Evolutionary conservation across 371 early-diverging fungal species (phyloP), one percentile per base, ranked within the genome.

Genomic region (Syncephalastrum contaminatum): DNA sequence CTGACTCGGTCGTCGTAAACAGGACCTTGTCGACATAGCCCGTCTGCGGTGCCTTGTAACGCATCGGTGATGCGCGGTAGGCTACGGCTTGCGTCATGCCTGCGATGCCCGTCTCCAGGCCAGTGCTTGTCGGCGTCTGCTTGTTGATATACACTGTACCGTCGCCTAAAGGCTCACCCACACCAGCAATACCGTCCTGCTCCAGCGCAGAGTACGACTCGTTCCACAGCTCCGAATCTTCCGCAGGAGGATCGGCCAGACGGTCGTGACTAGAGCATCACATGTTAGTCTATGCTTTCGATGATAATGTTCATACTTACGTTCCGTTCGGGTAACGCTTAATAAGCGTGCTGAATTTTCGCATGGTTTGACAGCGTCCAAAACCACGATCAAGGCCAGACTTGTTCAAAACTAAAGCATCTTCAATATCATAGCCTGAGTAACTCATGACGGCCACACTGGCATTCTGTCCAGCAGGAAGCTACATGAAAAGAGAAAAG

Each of bases 371-470:
- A 68, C 97, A 97, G 51, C 99, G 86, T 48, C 97, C 97, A 69
- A 99, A 96, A n/a, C 99, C 99, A 56, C 99, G 89, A 76, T 99
- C 99, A 5, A 99, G 66, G 44, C 98, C 94, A 8, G 94, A 86
- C 80, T 94, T 95, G 82, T 99, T 99, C 49, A 99, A 59, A 3
- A 99, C 95, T 60, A 99, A 70, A 15, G 99, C 99, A 85, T 99
- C 99, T 84, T 99, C 99, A 76, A 99, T 98, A 86, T 99, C 99
- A 81, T 99, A 99, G 44, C 99, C 99, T 51, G 94, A 93, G 70
- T 98, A 99, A 80, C 91, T 90, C 99, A 99, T 98, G 53, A 99
- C 99, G 51, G 99, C 99, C 6, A 99, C 97, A 20, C 93, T 97
- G 15, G 99, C 99, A 69, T 99, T 99, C 75, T 99, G 99, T 30